phyloP scores from a whole-genome alignment of 2,329 filamentous ascomycete species.

The Elsinoe necatrix region DNA sequence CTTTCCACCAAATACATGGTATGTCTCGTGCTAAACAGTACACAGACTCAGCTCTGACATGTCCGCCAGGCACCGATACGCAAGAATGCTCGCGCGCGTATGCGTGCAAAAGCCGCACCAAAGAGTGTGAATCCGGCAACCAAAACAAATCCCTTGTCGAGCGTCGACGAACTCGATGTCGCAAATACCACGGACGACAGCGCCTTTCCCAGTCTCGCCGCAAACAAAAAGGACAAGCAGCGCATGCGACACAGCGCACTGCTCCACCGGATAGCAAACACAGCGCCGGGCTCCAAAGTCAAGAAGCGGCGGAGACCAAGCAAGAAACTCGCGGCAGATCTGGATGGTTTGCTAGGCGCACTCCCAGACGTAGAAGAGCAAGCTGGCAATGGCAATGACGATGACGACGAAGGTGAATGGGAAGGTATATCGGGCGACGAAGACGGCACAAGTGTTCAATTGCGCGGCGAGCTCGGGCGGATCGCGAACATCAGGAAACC shows the following conservation, averaged over 20 bases:
- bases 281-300: constrained; percentile 37
- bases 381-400: constrained; percentile 27
- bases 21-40: too few species aligned
- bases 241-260: constrained; percentile 73
- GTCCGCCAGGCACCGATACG: neutral
- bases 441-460: constrained; percentile 17
- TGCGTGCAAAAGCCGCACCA: neutral
- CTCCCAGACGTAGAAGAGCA: constrained; percentile 52
- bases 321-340: constrained; percentile 69
- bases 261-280: constrained; percentile 64
- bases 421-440: constrained; percentile 27
- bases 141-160: neutral
- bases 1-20: neutral
- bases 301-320: constrained; percentile 59
- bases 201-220: constrained; percentile 51
- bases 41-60: neutral
- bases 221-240: constrained; percentile 75
- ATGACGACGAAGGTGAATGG: constrained; percentile 39
- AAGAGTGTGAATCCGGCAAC: neutral
- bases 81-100: neutral
- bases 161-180: neutral
- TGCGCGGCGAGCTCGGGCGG: neutral
- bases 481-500: constrained; percentile 19
- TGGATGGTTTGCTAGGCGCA: constrained; percentile 71
- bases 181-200: constrained; percentile 37